Conservation (phyloP, 306 rosid genomes). For the Rubus parviflorus region DNA sequence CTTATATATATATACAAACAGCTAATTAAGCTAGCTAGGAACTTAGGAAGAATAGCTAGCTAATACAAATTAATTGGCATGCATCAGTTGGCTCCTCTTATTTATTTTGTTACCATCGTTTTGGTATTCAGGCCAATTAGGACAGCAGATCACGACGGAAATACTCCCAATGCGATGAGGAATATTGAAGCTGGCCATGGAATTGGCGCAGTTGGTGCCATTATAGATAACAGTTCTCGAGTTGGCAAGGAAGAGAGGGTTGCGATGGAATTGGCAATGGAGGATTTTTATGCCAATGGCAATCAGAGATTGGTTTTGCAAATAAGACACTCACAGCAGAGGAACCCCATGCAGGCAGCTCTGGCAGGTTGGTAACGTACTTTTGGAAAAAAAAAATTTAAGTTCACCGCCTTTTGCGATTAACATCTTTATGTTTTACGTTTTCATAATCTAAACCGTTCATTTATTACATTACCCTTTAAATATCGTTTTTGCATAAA, state of each 20-base stretch:
- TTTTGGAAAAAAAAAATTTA: too few species aligned
- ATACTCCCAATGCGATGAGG: not conserved
- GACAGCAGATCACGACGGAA: too few species aligned
- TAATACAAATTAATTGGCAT: not conserved
- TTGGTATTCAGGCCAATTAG: not conserved
- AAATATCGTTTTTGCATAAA: too few species aligned
- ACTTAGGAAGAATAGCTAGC: too few species aligned
- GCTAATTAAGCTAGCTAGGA: not conserved
- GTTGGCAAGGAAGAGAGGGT: slow-evolving; percentile 47
- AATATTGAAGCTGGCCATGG: not conserved
- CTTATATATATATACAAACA: not conserved
- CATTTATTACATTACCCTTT: too few species aligned
- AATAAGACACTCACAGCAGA: slow-evolving; percentile 24
- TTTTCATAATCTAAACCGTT: too few species aligned
- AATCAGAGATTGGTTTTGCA: slow-evolving; percentile 30
- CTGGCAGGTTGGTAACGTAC: slow-evolving; percentile 37
- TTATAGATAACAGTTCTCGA: slow-evolving; percentile 35
- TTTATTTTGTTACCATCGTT: not conserved
- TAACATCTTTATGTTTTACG: too few species aligned
- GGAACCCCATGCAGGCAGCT: slow-evolving; percentile 41
- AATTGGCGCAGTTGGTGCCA: slow-evolving; percentile 35
- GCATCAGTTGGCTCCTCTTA: not conserved
- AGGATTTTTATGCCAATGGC: slow-evolving; percentile 26
- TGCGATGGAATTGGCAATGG: slow-evolving; percentile 48
- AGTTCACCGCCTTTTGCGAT: too few species aligned